Percentiles rank a stretch among this genome's conserved stretches.
Evolutionary conservation across 2,329 filamentous ascomycete species (phyloP).

Genomic region (Hypoxylon sp.): DNA sequence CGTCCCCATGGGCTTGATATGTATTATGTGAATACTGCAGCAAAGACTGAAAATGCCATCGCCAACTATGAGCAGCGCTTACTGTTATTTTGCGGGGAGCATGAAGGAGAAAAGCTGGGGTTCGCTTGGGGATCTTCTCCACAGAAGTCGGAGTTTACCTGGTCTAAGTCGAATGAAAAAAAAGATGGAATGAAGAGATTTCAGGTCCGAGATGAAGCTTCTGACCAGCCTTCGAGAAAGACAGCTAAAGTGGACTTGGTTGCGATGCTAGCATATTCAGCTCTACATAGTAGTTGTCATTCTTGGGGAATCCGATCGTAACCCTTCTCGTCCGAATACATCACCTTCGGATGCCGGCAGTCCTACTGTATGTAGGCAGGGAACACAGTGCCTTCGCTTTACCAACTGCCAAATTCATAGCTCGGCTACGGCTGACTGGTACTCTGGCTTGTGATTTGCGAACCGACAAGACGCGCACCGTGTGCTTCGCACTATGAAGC

Average conservation of each 20-base stretch:
- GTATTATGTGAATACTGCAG: constrained; percentile 15
- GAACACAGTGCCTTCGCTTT: constrained; percentile 21
- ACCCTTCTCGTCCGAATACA: constrained; percentile 1
- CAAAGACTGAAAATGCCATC: constrained; percentile 6
- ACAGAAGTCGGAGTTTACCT: constrained; percentile 3
- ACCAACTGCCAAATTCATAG: constrained; percentile 27
- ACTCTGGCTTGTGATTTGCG: constrained; percentile 29
- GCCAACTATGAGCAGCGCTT: constrained; percentile 14
- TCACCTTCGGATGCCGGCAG: constrained; percentile 17
- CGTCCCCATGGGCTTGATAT: constrained; percentile 15
- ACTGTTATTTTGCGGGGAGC: constrained; percentile 31
- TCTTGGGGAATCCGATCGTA: constrained; percentile 1
- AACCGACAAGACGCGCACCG: constrained; percentile 18
- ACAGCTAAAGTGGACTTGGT: constrained; percentile 2
- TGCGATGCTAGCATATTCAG: not conserved
- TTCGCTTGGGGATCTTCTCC: constrained; percentile 28
- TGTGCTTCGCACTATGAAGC: constrained; percentile 29
- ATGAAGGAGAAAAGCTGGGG: constrained; percentile 30
- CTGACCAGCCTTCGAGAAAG: constrained; percentile 1
- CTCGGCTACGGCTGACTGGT: constrained; percentile 25
- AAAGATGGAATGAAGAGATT: not conserved
- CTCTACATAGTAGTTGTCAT: not conserved
- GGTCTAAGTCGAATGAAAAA: constrained; percentile 2
- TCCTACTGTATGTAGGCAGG: too few relatives aligned
- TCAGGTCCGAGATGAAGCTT: constrained; percentile 2